Base-by-base conservation (phyloP, 768 basidiomycete species). In the Boletus vinaceobasis region DNA sequence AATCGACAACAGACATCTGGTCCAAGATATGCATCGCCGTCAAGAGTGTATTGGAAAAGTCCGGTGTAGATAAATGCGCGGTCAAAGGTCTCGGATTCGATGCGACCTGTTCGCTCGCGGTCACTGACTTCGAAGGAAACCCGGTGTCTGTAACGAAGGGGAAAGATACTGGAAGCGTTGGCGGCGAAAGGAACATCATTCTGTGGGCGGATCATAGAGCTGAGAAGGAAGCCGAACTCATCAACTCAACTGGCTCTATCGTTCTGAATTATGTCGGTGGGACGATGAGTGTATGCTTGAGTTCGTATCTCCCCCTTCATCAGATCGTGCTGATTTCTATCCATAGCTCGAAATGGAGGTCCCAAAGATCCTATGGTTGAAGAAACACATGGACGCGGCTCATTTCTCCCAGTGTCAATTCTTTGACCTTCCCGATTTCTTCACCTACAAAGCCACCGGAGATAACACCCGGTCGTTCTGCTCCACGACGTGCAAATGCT, bases 141-240 rank as follows among this genome's bases (percentile, higher is more conserved):
- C 89, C 94, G 0, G 75, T 97, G 21, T 73, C 76, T 7, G 85
- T 99, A 36, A 90, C 88, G 3, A 83, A 80, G 43, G 90, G 87
- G 1, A 74, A 79, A 2, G 69, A 76, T 21, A 71, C 90, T 2
- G 93, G 90, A 3, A 68, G 75, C 48, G 14, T 56, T 21, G 73
- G 66, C 19, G 90, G 88, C 17, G 87, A 90, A 60, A 81, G 90
- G 57, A 93, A 98, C 70, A 80, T 98, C 55, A 83, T 98, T 40
- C 78, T 99, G 1, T 99, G 96, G 97, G 96, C 95, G 3, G 95
- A 98, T 71, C 94, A 97, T 71, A 83, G 96, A 47, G 96, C 97
- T 0, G 88, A 92, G 73, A 79, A 87, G 65, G 94, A 99, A 68
- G 96, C 96, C 2, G 84, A 91, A 40, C 69, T 87, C 40, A 95